Conservation (phyloP, 2,329 filamentous ascomycete species). For the Exophiala aquamarina region DNA sequence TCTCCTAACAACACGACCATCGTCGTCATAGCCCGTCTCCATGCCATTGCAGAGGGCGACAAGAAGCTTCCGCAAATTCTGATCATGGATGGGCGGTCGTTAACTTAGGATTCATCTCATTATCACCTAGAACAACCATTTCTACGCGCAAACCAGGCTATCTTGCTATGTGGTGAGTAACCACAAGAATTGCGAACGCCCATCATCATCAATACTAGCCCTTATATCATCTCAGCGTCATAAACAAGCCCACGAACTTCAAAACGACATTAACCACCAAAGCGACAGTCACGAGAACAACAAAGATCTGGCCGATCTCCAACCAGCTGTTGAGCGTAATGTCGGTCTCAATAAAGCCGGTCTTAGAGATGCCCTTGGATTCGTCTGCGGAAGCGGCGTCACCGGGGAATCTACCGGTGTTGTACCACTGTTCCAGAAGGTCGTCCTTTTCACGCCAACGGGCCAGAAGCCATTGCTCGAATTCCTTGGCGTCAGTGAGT, state of each 20-base stretch:
- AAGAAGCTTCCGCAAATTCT: no score
- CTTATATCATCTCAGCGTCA: slow-evolving; percentile 6
- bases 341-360: slow-evolving; percentile 44
- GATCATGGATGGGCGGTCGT: no score
- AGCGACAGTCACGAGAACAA: slow-evolving; percentile 37
- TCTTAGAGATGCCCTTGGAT: slow-evolving; percentile 33
- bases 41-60: no score
- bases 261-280: slow-evolving; percentile 32
- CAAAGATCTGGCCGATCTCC: slow-evolving; percentile 46
- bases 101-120: no score
- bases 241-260: slow-evolving; percentile 31
- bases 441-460: slow-evolving; percentile 92
- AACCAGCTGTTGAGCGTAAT: slow-evolving; percentile 44
- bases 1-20: no score
- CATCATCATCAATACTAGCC: not conserved
- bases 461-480: slow-evolving; percentile 80
- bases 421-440: slow-evolving; percentile 77
- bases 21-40: no score
- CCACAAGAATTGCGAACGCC: not conserved
- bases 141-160: no score
- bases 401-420: slow-evolving; percentile 76
- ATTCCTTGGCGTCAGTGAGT: slow-evolving; percentile 68
- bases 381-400: slow-evolving; percentile 53
- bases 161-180: no score
- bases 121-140: no score